These are phyloP conservation scores for Sphagnum contortum DNA, from an alignment of 225 moss, liverwort and hornwort genomes.

Conservation along the genomic window DNA sequence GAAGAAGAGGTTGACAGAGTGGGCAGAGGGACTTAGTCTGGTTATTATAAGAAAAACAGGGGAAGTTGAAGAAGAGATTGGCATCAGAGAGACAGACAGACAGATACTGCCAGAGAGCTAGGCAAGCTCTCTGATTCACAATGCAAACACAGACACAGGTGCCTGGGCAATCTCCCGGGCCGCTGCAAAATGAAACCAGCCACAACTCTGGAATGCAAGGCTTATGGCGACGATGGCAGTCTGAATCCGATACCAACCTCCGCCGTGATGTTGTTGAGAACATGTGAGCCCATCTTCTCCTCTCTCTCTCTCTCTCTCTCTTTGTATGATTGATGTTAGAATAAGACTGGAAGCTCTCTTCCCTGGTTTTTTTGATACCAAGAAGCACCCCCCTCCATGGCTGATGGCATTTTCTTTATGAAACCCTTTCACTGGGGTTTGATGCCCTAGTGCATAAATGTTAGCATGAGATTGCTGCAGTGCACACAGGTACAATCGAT, in stretches of 20 bases:
- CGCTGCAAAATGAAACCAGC: slow-evolving; percentile 65
- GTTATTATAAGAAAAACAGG: neutral
- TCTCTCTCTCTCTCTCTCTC: slow-evolving; percentile 43
- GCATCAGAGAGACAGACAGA: too few species aligned
- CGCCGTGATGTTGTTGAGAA: slow-evolving; percentile 66
- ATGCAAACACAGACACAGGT: slow-evolving; percentile 86
- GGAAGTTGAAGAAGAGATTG: too few species aligned
- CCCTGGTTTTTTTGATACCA: too few species aligned
- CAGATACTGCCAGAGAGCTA: neutral
- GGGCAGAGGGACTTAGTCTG: slow-evolving; percentile 21
- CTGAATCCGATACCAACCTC: slow-evolving; percentile 50
- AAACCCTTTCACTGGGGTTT: too few species aligned
- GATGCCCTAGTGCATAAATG: too few species aligned
- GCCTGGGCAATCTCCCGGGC: slow-evolving; percentile 74
- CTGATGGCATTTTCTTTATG: too few species aligned
- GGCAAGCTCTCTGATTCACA: slow-evolving; percentile 20
- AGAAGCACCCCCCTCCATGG: too few species aligned
- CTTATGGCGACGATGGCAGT: slow-evolving; percentile 49
- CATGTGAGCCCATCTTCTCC: slow-evolving; percentile 54
- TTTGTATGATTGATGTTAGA: slow-evolving; percentile 8
- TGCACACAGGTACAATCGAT: too few species aligned
- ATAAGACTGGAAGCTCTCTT: neutral
- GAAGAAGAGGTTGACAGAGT: slow-evolving; percentile 27
- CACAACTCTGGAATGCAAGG: slow-evolving; percentile 16
- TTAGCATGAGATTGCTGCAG: too few species aligned